A percentile compares a stretch with the other conserved stretches of the same genome.
These are phyloP conservation scores for Phytophthora meadii DNA, from an alignment of 352 stramenopile species.

Conservation along the genomic window DNA sequence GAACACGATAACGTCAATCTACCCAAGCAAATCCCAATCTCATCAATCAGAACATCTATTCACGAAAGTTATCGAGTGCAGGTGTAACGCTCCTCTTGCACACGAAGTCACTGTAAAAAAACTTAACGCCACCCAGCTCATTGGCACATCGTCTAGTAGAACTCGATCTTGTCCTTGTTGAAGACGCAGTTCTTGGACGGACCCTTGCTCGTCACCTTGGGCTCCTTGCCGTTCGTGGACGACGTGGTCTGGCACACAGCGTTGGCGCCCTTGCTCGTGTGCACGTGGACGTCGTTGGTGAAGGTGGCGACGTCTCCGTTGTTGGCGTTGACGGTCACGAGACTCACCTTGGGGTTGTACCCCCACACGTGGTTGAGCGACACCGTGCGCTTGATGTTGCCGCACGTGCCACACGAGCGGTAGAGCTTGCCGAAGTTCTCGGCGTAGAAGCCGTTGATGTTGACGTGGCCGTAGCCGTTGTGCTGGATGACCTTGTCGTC, in stretches of 20 bases:
- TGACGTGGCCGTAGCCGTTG: slow-evolving; percentile 47
- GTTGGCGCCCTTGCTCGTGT: slow-evolving; percentile 32
- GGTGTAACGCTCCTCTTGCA: no score
- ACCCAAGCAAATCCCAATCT: no score
- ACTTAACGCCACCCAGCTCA: no score
- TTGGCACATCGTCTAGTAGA: slow-evolving; percentile 16
- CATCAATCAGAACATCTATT: no score
- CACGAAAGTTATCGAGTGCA: no score
- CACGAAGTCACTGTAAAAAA: no score
- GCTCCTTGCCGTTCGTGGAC: slow-evolving; percentile 34
- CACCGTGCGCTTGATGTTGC: slow-evolving; percentile 42
- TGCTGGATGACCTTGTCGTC: slow-evolving; percentile 59
- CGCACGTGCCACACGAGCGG: slow-evolving; percentile 1
- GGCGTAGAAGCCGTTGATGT: slow-evolving; percentile 52
- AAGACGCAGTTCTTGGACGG: slow-evolving; percentile 41
- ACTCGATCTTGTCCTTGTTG: slow-evolving; percentile 42
- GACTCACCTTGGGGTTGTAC: slow-evolving; percentile 42
- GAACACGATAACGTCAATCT: neutral
- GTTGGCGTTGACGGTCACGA: slow-evolving; percentile 51
- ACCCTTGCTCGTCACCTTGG: slow-evolving; percentile 34
- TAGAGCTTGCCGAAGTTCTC: slow-evolving; percentile 36
- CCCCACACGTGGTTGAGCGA: slow-evolving; percentile 20
- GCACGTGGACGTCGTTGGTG: slow-evolving; percentile 34
- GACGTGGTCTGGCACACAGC: slow-evolving; percentile 37
- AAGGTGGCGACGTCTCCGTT: slow-evolving; percentile 45